Evolutionary conservation across 2,329 filamentous ascomycete species (phyloP).

Genomic region (Zarea fungicola): DNA sequence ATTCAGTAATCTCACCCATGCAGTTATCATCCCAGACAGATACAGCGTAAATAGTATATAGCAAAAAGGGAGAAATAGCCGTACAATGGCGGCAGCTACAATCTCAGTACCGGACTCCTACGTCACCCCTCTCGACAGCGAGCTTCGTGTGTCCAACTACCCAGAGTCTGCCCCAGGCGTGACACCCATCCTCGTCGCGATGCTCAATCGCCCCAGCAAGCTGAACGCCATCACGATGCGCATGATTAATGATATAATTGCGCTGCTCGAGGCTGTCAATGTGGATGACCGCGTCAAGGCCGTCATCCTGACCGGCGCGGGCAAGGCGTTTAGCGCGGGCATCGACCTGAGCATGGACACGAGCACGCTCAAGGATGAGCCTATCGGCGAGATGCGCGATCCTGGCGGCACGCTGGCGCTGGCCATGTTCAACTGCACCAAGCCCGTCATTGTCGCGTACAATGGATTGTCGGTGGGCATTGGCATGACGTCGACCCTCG

Average conservation of each 20-base stretch:
- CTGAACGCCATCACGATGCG: slow-evolving; percentile 48
- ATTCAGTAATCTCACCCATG: too few relatives aligned
- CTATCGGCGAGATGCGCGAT: slow-evolving; percentile 1
- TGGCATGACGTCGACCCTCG: slow-evolving; percentile 15
- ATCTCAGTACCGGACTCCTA: slow-evolving; percentile 3
- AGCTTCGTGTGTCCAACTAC: slow-evolving; percentile 8
- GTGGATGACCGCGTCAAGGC: slow-evolving; percentile 49
- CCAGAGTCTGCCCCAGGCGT: not conserved
- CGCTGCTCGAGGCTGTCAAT: slow-evolving; percentile 51
- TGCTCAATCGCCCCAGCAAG: slow-evolving; percentile 48
- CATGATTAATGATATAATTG: slow-evolving; percentile 38
- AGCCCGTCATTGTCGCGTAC: slow-evolving; percentile 17
- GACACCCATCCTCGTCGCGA: slow-evolving; percentile 38
- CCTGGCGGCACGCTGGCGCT: slow-evolving; percentile 31
- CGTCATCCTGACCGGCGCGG: slow-evolving; percentile 55
- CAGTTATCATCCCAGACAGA: too few relatives aligned
- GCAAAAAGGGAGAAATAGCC: not conserved
- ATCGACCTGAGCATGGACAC: slow-evolving; percentile 43
- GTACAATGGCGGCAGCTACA: not conserved
- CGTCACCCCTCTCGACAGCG: not conserved
- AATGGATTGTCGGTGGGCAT: slow-evolving; percentile 17
- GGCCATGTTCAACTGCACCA: slow-evolving; percentile 16
- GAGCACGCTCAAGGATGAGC: not conserved
- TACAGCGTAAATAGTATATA: too few relatives aligned
- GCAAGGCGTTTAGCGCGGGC: slow-evolving; percentile 59